Base-by-base conservation (phyloP, 1,284 basidiomycete genomes). In the Earliella scabrosa region DNA sequence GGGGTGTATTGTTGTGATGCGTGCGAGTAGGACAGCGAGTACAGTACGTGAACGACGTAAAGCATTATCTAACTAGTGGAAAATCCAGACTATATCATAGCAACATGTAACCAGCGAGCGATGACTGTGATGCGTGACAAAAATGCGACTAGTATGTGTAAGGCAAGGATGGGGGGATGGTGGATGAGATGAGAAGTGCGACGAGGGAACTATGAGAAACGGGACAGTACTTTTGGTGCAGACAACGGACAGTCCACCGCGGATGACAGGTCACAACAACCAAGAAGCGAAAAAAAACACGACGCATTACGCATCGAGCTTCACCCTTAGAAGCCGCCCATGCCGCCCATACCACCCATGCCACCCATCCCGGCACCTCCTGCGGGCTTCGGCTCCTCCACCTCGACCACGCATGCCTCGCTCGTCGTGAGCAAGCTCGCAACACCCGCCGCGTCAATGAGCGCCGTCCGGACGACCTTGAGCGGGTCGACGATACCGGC, bases 401-500 rank as follows among this genome's bases (percentile, higher is more conserved):
- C 90, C 58, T 98, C 95, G 32, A 98, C 95, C 41, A 99, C 86
- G 73, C 92, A 94, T 53, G 87, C 90, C 80, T 98, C 96, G 66
- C 90, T 92, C 43, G 96, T 99, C 43, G 94, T 96, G 74, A 99
- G 78, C 72, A 99, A 77, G 65, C 88, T 90, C 4, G 94, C 93
- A 18, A 97, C 94, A 70, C 93, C 89, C 39, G 81, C 82, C 1
- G 95, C 94, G 71, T 97, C 95, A 3, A 94, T 85, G n/a, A 97
- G 80, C 2, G 94, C 93, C 8, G 94, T 96, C 64, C 91, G 78
- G 52, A 97, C 94, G 51, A 97, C 95, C 85, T 96, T 96, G 61
- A 95, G 79, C 3, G 93, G 94, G 77, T 95, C 96, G 50, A 99
- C 88, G 66, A 99, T 97, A 72, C 97, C 97, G 36, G 87, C 83